Evolutionary conservation across 2,329 filamentous ascomycete genomes (phyloP), one percentile per base, ranked within the genome.

Genomic region (Aureobasidium sp.): DNA sequence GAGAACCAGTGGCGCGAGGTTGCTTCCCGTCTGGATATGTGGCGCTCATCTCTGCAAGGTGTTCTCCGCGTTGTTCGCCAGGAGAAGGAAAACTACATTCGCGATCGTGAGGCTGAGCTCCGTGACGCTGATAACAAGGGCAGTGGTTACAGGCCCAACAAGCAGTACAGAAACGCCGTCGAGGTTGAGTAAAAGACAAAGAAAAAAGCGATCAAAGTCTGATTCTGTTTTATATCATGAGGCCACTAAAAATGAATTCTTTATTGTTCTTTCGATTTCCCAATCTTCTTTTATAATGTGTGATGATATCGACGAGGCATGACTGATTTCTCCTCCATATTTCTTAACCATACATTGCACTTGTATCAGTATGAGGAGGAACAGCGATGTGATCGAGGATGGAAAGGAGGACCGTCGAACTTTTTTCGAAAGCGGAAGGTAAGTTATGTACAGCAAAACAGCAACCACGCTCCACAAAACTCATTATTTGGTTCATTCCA

Each of bases 1-100:
- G 91, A 96, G 80, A 95, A 95, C 83, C 94, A 99, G 80, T 99
- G 95, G 91, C 86, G 89, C 69, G 93, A 99, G 80, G 88, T 99
- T 59, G 89, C 91, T 64, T 90, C 89, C 66, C 84, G 93, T 65
- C 80, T 99, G 70, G 92, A 96, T 77, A 89, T 91, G 75, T 97
- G 93, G 93, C 87, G 89, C 75, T 82, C 85, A 69, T 93, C 90
- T 68, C 80, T 97, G 69, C 83, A 85, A 72, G 86, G 85, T 67
- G 91, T 99, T 21, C 79, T 95, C 68, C 79, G 81, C 61, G 90
- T 94, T 48, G 83, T 97, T 67, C 85, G 87, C 71, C 81, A 84
- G 73, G 90, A 96, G 80, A 88, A 95, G 81, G 82, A 87, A 77
- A 87, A 89, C 69, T 92, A 88, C 67, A 82, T 88, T 69, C 79